These are phyloP conservation scores for Sarocladium kiliense DNA, from an alignment of 2,329 filamentous ascomycete species.

Conservation along the genomic window DNA sequence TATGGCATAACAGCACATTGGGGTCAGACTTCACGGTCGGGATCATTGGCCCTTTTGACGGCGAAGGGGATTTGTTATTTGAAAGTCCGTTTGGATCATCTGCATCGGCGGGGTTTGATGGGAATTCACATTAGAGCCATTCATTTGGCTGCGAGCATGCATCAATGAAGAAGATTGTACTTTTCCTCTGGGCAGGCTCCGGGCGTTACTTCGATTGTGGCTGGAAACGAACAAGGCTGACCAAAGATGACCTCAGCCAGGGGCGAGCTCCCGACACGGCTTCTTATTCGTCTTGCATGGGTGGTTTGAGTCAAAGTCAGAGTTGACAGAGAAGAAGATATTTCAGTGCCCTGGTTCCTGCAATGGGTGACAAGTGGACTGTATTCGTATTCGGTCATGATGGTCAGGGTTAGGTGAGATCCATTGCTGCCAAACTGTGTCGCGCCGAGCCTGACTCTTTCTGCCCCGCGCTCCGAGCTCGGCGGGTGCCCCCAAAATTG, in stretches of 20 bases:
- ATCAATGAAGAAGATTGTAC: not conserved
- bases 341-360: no score
- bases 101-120: not conserved
- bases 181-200: no score
- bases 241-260: not conserved
- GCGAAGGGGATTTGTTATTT: not conserved
- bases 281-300: no score
- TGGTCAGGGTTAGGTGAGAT: not conserved
- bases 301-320: not conserved
- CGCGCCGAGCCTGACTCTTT: slow-evolving; percentile 11
- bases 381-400: slow-evolving; percentile 5
- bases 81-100: not conserved
- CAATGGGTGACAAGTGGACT: no score
- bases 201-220: no score
- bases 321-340: no score
- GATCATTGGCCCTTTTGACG: not conserved
- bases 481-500: slow-evolving; percentile 7
- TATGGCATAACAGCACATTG: slow-evolving; percentile 6
- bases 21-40: not conserved
- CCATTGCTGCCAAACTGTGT: not conserved
- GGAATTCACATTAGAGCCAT: not conserved
- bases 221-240: not conserved
- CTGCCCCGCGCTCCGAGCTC: slow-evolving; percentile 12
- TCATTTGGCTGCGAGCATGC: not conserved
- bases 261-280: no score